These are phyloP conservation scores for Hanseniaspora mollemarum DNA, from an alignment of 805 yeast species.

Conservation along the genomic window DNA sequence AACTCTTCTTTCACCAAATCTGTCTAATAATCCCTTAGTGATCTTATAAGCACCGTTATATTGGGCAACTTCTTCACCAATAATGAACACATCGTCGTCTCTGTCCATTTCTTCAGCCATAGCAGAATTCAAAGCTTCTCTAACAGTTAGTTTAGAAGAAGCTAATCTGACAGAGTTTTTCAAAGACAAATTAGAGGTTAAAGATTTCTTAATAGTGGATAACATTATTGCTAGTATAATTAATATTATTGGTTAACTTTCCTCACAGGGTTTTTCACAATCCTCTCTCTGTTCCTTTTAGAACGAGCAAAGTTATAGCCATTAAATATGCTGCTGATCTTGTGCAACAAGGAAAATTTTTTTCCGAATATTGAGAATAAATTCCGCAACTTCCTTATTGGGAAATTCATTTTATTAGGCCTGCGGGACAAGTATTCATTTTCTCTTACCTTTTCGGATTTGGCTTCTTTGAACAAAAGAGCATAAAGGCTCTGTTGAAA, in stretches of 20 bases:
- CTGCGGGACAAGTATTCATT: not conserved
- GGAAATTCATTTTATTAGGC: not conserved
- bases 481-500: no score
- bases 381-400: not conserved
- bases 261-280: not conserved
- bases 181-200: constrained; percentile 14
- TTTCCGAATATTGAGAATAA: not conserved
- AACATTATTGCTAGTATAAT: constrained; percentile 8
- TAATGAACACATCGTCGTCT: constrained; percentile 83
- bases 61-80: constrained; percentile 99
- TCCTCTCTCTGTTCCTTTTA: not conserved
- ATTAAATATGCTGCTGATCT: not conserved
- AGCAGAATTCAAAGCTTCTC: constrained; percentile 93
- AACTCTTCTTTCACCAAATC: constrained; percentile 87
- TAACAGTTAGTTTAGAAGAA: constrained; percentile 60
- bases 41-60: constrained; percentile 98
- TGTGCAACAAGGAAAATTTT: not conserved
- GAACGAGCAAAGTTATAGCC: not conserved
- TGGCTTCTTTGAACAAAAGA: no score
- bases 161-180: constrained; percentile 18
- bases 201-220: constrained; percentile 16
- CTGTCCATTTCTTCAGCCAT: constrained; percentile 95
- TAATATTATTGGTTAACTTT: not conserved
- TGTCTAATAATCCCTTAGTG: constrained; percentile 86
- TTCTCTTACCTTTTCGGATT: not conserved